Percentiles rank a stretch among this genome's conserved stretches.
phyloP scores from a whole-genome alignment of 169 alveolate genomes.

The Plasmodium chabaudi region DNA sequence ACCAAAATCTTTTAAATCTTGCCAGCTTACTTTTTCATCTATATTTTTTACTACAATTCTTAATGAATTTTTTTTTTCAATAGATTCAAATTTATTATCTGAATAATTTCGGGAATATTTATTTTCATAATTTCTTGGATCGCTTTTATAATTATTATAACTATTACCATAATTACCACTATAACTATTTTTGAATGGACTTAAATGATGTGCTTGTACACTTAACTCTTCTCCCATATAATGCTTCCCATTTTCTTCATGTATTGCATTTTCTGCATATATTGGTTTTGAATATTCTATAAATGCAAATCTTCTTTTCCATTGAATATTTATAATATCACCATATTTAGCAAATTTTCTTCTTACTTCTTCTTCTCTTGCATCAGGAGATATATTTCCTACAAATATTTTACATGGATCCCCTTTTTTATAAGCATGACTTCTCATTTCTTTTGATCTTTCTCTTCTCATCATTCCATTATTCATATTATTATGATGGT shows the following conservation, averaged over 20 bases:
- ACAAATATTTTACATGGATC: slow-evolving; percentile 86
- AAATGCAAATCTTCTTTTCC: slow-evolving; percentile 88
- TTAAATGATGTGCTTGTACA: slow-evolving; percentile 85
- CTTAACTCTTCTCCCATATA: slow-evolving; percentile 82
- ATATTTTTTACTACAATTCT: slow-evolving; percentile 83
- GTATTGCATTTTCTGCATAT: slow-evolving; percentile 83
- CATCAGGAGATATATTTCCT: slow-evolving; percentile 87
- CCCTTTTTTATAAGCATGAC: slow-evolving; percentile 27
- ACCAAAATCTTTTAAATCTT: slow-evolving; percentile 89
- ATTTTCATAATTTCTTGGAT: slow-evolving; percentile 32
- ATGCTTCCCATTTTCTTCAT: slow-evolving; percentile 79
- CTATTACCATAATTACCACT: slow-evolving; percentile 55
- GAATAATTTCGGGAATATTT: slow-evolving; percentile 48
- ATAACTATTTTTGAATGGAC: slow-evolving; percentile 65
- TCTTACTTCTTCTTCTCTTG: slow-evolving; percentile 88
- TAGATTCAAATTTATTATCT: slow-evolving; percentile 73
- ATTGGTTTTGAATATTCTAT: slow-evolving; percentile 82
- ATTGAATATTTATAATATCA: slow-evolving; percentile 84
- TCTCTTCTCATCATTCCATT: slow-evolving; percentile 58
- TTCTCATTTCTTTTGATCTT: slow-evolving; percentile 30
- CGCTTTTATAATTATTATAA: slow-evolving; percentile 68
- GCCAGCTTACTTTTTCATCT: slow-evolving; percentile 91
- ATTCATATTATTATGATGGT: slow-evolving; percentile 9
- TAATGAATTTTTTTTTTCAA: slow-evolving; percentile 77
- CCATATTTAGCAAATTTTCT: slow-evolving; percentile 85